Percentiles rank a stretch among this genome's conserved stretches.
phyloP scores from a whole-genome alignment of 2,329 filamentous ascomycete species.

The Cercospora janseana region DNA sequence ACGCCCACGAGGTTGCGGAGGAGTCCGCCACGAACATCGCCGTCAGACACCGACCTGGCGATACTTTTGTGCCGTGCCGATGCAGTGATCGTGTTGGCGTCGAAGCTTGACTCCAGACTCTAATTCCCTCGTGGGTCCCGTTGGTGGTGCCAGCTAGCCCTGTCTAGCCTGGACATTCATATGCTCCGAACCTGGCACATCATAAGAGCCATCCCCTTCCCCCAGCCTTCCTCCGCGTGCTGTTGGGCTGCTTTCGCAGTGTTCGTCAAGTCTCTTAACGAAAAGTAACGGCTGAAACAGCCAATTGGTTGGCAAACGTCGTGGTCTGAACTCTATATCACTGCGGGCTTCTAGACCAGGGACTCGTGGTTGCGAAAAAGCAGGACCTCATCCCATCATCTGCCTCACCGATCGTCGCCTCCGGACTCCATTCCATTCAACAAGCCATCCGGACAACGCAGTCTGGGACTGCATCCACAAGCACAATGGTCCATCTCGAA shows the following conservation, averaged over 20 bases:
- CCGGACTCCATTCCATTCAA: not conserved
- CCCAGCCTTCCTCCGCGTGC: too few species aligned
- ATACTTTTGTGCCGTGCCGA: not conserved
- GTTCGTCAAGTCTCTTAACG: too few species aligned
- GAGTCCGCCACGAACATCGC: not conserved
- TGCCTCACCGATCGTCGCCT: not conserved
- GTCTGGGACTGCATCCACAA: conserved; percentile 6
- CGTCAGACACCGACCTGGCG: conserved; percentile 10
- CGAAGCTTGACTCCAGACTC: conserved; percentile 8
- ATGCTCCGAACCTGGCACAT: not conserved
- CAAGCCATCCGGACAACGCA: not conserved
- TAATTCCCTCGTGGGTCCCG: conserved; percentile 3
- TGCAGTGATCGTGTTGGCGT: not conserved
- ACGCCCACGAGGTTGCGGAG: too few species aligned
- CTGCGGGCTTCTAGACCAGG: not conserved
- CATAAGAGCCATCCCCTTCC: not conserved
- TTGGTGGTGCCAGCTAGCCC: not conserved
- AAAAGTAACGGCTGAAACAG: too few species aligned
- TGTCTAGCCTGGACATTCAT: conserved; percentile 2
- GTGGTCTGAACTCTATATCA: too few species aligned
- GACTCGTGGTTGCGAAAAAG: not conserved
- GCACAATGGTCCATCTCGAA: conserved; percentile 30
- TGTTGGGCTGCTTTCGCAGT: too few species aligned
- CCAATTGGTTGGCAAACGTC: too few species aligned
- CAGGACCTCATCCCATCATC: not conserved